Percentiles rank a stretch among this genome's conserved stretches.
phyloP scores from a whole-genome alignment of 2,329 filamentous ascomycete species.

The Penicillium brasilianum region DNA sequence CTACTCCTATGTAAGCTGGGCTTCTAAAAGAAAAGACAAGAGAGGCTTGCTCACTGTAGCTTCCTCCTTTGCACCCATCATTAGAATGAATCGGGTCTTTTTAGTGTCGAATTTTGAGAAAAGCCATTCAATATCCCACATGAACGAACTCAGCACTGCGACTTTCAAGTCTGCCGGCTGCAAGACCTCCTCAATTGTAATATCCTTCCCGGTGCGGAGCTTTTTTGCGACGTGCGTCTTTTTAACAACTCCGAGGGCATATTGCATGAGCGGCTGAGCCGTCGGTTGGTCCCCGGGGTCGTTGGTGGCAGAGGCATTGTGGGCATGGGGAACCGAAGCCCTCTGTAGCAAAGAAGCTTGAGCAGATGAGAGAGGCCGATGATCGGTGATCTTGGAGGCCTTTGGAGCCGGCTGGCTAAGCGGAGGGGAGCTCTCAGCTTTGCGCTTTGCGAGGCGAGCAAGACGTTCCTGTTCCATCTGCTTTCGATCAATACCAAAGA shows the following conservation, averaged over 20 bases:
- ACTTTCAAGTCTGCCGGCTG: slow-evolving; percentile 73
- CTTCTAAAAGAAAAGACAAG: background rate
- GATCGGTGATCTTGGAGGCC: slow-evolving; percentile 22
- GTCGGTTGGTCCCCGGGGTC: slow-evolving; percentile 20
- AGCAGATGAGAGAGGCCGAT: background rate
- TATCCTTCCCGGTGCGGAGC: slow-evolving; percentile 68
- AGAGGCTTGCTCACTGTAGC: slow-evolving; percentile 40
- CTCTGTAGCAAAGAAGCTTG: background rate
- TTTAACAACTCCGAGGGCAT: slow-evolving; percentile 71
- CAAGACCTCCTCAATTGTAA: slow-evolving; percentile 86
- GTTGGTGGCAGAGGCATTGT: slow-evolving; percentile 12
- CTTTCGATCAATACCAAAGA: slow-evolving; percentile 71
- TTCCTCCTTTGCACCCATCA: slow-evolving; percentile 65
- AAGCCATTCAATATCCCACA: slow-evolving; percentile 84
- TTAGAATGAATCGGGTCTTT: slow-evolving; percentile 66
- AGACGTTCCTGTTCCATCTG: slow-evolving; percentile 86
- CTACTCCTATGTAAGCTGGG: slow-evolving; percentile 1
- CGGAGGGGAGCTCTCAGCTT: slow-evolving; percentile 48
- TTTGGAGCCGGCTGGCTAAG: slow-evolving; percentile 32
- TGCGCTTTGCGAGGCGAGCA: slow-evolving; percentile 67
- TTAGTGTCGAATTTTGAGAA: slow-evolving; percentile 69
- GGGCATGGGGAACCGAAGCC: background rate
- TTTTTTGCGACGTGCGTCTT: slow-evolving; percentile 77
- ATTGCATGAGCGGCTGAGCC: slow-evolving; percentile 45
- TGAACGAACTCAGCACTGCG: slow-evolving; percentile 83